A percentile compares a stretch with the other conserved stretches of the same genome.
phyloP scores from a whole-genome alignment of 371 early-diverging fungal species.

The Mucor velutinosus region DNA sequence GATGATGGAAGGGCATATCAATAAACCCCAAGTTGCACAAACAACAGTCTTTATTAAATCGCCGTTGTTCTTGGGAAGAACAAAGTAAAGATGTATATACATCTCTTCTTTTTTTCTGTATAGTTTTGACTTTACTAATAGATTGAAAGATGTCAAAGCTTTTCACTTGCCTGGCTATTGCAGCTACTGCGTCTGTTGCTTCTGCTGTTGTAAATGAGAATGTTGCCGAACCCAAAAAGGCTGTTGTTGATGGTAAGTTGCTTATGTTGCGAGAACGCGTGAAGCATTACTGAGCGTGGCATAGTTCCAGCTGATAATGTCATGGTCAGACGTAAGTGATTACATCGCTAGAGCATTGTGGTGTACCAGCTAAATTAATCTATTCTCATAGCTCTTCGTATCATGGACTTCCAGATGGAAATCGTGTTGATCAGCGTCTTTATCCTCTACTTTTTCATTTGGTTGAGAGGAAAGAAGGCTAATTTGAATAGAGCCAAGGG shows the following conservation, averaged over 20 bases:
- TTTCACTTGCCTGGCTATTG: not conserved
- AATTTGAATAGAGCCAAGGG: slow-evolving; percentile 37
- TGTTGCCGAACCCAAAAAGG: not conserved
- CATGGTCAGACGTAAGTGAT: slow-evolving; percentile 21
- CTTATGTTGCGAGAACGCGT: not conserved
- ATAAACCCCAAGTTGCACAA: not conserved
- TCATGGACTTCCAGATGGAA: slow-evolving; percentile 39
- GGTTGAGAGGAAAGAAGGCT: slow-evolving; percentile 34
- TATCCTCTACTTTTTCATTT: slow-evolving; percentile 24
- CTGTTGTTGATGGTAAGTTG: slow-evolving; percentile 14
- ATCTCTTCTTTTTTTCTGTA: not conserved
- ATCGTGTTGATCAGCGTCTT: slow-evolving; percentile 23
- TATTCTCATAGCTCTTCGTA: slow-evolving; percentile 21
- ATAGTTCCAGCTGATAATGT: slow-evolving; percentile 6
- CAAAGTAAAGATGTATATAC: not conserved
- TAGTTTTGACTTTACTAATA: not conserved
- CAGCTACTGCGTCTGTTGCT: not conserved
- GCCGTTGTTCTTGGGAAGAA: not conserved
- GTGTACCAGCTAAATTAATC: not conserved
- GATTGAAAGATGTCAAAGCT: slow-evolving; percentile 15
- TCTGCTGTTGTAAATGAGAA: not conserved
- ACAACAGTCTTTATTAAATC: slow-evolving; percentile 1
- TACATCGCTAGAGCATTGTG: not conserved
- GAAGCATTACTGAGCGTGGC: not conserved
- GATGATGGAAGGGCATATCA: not conserved